phyloP scores from a whole-genome alignment of 202 grass and related monocot species.

The Panicum hallii region DNA sequence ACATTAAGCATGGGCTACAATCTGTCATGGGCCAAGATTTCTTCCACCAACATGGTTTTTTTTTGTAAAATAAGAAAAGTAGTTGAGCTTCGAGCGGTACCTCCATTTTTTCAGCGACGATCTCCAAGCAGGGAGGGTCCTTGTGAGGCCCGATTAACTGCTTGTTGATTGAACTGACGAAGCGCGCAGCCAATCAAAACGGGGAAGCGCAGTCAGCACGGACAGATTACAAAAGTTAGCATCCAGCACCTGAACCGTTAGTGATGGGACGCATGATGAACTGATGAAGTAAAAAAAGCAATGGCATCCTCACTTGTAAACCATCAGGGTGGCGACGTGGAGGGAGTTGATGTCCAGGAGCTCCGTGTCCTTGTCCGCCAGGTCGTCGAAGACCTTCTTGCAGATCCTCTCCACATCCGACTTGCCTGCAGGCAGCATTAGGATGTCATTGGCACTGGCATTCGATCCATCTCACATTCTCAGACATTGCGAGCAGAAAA shows the following conservation, averaged over 20 bases:
- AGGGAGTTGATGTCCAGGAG: conserved; percentile 50
- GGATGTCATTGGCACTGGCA: neutral
- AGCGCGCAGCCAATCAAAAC: neutral
- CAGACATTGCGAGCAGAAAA: neutral
- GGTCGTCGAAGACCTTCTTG: conserved; percentile 55
- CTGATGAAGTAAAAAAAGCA: too few relatives aligned
- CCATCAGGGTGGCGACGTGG: conserved; percentile 70
- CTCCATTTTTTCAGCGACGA: conserved; percentile 16
- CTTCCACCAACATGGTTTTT: too few relatives aligned
- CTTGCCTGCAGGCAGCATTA: conserved; percentile 53
- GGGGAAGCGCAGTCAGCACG: neutral
- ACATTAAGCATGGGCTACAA: neutral
- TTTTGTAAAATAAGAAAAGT: neutral
- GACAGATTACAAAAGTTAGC: neutral
- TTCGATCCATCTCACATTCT: too few relatives aligned
- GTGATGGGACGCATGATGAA: neutral
- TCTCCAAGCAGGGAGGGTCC: conserved; percentile 59
- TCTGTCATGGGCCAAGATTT: neutral
- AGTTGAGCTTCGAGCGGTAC: conserved; percentile 28
- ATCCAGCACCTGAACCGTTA: neutral
- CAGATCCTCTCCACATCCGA: conserved; percentile 59
- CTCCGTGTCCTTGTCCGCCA: conserved; percentile 7
- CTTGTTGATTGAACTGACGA: conserved; percentile 71
- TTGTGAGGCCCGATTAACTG: conserved; percentile 69
- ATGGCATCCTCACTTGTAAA: conserved; percentile 66